These are phyloP conservation scores for Ramaria rubella DNA, from an alignment of 768 basidiomycete genomes.

Conservation along the genomic window DNA sequence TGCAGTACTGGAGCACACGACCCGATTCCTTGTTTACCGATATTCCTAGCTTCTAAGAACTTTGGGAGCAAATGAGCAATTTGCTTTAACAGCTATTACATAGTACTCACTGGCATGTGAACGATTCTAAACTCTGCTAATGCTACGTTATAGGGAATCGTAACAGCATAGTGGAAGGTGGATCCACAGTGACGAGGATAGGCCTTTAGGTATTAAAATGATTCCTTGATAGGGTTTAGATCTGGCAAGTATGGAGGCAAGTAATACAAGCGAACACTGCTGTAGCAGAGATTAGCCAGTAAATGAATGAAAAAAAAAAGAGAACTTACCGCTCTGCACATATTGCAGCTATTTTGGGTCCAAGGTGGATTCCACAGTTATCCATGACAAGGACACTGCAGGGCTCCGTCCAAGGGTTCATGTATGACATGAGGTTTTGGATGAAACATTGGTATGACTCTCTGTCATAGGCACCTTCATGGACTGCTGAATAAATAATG, in stretches of 20 bases:
- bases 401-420: conserved; percentile 30
- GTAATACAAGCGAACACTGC: no score
- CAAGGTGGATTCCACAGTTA: conserved; percentile 37
- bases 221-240: background rate
- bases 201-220: background rate
- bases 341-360: conserved; percentile 22
- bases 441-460: conserved; percentile 29
- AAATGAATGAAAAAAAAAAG: background rate
- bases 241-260: background rate
- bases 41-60: no score
- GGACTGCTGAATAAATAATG: conserved; percentile 26
- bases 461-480: conserved; percentile 25
- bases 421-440: conserved; percentile 19
- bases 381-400: conserved; percentile 32
- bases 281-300: background rate
- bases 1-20: no score
- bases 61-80: no score
- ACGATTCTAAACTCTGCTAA: no score
- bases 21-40: no score
- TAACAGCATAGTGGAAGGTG: background rate
- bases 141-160: no score
- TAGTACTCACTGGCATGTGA: no score
- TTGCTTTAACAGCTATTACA: no score
- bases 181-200: background rate
- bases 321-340: background rate